These are phyloP conservation scores for Hylodesmum podocarpum DNA, from an alignment of 306 rosid species.

Conservation along the genomic window DNA sequence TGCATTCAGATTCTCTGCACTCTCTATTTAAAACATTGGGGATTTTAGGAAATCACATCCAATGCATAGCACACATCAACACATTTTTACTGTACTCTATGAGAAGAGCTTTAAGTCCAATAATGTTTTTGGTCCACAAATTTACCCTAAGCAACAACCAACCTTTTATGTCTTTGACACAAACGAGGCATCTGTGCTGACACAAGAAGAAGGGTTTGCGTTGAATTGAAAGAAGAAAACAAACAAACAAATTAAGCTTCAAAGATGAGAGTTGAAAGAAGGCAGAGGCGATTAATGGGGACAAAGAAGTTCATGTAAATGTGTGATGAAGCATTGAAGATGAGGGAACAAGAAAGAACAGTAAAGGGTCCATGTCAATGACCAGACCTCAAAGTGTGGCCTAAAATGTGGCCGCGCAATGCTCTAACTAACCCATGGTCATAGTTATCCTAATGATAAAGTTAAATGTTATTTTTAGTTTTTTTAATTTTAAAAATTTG, in stretches of 20 bases:
- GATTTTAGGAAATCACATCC: not conserved
- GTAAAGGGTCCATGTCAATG: not conserved
- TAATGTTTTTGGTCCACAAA: not conserved
- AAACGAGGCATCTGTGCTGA: constrained; percentile 34
- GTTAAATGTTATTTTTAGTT: too few relatives aligned
- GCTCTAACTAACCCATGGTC: too few relatives aligned
- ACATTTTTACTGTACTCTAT: not conserved
- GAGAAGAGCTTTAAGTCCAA: not conserved
- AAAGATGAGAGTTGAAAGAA: constrained; percentile 2
- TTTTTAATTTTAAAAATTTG: too few relatives aligned
- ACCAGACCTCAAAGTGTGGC: constrained; percentile 47
- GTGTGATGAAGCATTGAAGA: not conserved
- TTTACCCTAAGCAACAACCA: constrained; percentile 11
- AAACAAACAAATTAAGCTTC: constrained; percentile 42
- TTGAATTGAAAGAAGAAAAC: not conserved
- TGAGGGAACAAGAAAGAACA: not conserved
- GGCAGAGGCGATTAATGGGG: not conserved
- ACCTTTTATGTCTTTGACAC: constrained; percentile 31
- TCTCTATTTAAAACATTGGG: not conserved
- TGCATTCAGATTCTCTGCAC: not conserved
- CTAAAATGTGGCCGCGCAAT: constrained; percentile 49
- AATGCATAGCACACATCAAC: too few relatives aligned
- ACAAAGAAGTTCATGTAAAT: not conserved
- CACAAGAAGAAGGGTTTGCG: not conserved
- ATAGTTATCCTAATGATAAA: too few relatives aligned